Base-by-base conservation (phyloP, 75 land plant genomes). In the Cryptomeria japonica region DNA sequence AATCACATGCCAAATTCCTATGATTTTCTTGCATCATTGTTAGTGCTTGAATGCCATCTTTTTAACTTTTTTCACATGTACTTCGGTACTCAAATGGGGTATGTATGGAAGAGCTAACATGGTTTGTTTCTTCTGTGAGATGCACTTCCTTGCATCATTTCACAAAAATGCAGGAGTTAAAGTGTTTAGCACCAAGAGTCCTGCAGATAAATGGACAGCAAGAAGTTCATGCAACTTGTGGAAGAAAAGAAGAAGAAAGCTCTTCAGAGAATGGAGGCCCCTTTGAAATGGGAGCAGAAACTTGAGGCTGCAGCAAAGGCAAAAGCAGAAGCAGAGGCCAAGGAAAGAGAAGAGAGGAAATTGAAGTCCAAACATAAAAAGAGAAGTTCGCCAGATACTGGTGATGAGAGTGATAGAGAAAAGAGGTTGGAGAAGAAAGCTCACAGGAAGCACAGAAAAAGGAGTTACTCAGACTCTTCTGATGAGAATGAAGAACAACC, bases 101-200 rank as follows among this genome's bases (percentile, higher is more conserved):
- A 25, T 64, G 70, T 89, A 86, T 86, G 84, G 91, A 91, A 84
- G 90, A 90, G 88, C 96, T 97, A 94, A 97, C 99, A 94, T 93
- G 89, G 88, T 93, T 94, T 93, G 75, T 96, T 93, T 90, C 94
- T 93, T 93, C 85, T 94, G 89, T 97, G 99, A 97, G 99, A 97
- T 97, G 99, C 91, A 94, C 97, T 96, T 94, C 89, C 89, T 91
- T 93, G 93, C 96, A 95, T 97, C 97, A 92, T 93, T 88, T 87
- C 89, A 90, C 91, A 88, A 95, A 89, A 90, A 94, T 97, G 96
- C 97, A 97, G 97, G 87, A 84, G 13, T 91, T 86, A 68, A 86
- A 88, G 86, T 91, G 85, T 86, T 89, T 92, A 90, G 88, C 89
- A 15, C 46, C 73, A 88, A 49, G 41, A 42, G 16, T 15, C 12